phyloP scores from a whole-genome alignment of 768 basidiomycete genomes.

The Dioszegia hungarica region DNA sequence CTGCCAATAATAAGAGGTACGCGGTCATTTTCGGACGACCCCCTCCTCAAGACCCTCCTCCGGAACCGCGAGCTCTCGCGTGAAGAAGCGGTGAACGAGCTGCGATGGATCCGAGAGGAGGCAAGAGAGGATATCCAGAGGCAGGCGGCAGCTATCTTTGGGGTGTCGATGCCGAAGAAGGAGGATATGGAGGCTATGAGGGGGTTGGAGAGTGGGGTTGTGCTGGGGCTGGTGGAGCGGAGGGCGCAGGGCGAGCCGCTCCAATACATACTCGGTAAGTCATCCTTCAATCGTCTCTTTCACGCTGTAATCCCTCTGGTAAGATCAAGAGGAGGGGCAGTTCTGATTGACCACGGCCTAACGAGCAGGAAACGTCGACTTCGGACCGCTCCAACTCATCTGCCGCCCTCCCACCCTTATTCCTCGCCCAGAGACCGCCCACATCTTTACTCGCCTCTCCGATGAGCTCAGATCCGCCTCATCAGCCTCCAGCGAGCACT shows the following conservation, averaged over 20 bases:
- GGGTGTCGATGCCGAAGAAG: not conserved
- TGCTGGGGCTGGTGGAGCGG: constrained; percentile 56
- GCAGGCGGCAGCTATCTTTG: not conserved
- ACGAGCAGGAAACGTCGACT: constrained; percentile 48
- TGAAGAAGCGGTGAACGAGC: constrained; percentile 48
- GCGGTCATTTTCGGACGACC: too few species aligned
- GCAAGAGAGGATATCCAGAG: not conserved
- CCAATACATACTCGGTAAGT: constrained; percentile 81
- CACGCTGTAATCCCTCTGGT: too few species aligned
- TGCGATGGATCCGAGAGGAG: constrained; percentile 55
- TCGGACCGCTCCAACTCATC: constrained; percentile 73
- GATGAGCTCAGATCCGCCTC: constrained; percentile 62
- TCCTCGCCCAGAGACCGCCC: constrained; percentile 80
- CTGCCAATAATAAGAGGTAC: too few species aligned
- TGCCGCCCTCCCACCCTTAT: constrained; percentile 78
- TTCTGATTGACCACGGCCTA: not conserved
- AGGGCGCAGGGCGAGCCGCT: constrained; percentile 70
- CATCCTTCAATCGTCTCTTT: not conserved
- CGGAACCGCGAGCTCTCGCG: constrained; percentile 32
- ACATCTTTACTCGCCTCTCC: constrained; percentile 51
- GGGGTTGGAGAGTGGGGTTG: not conserved
- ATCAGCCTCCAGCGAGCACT: constrained; percentile 34
- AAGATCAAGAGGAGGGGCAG: too few species aligned
- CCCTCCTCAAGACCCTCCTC: constrained; percentile 2
- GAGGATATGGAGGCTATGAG: not conserved